Conservation (phyloP, 1,284 basidiomycete genomes). For the Caloboletus firmus region DNA sequence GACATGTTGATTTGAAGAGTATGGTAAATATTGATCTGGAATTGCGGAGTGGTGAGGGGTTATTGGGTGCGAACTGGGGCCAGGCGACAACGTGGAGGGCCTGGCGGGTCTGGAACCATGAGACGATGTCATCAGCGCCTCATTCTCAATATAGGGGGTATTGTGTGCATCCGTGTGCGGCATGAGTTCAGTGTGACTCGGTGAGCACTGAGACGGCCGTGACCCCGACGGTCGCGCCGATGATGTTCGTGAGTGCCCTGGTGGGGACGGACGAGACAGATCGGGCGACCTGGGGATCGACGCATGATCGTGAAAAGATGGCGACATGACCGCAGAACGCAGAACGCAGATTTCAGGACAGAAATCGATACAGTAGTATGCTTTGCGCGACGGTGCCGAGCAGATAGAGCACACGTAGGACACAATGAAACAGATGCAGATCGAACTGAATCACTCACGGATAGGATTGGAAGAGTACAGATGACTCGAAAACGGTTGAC, state of each 20-base stretch:
- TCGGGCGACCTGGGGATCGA: slow-evolving; percentile 33
- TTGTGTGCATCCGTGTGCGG: slow-evolving; percentile 22
- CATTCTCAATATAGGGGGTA: slow-evolving; percentile 28
- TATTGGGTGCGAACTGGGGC: slow-evolving; percentile 25
- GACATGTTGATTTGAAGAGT: slow-evolving; percentile 41
- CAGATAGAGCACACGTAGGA: slow-evolving; percentile 33
- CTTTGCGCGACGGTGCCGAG: slow-evolving; percentile 22
- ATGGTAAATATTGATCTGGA: slow-evolving; percentile 37
- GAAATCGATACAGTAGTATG: slow-evolving; percentile 24
- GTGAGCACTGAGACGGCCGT: slow-evolving; percentile 19
- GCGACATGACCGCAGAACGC: slow-evolving; percentile 15
- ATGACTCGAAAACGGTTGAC: slow-evolving; percentile 23
- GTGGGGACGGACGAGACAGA: slow-evolving; percentile 35
- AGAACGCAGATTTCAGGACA: slow-evolving; percentile 30
- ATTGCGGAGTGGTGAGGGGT: slow-evolving; percentile 39
- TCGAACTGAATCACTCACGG: slow-evolving; percentile 32
- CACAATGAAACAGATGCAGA: slow-evolving; percentile 30
- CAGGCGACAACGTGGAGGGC: slow-evolving; percentile 44
- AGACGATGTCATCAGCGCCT: slow-evolving; percentile 39
- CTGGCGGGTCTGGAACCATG: slow-evolving; percentile 43
- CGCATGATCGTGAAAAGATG: slow-evolving; percentile 8
- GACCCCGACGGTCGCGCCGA: slow-evolving; percentile 29
- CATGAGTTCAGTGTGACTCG: slow-evolving; percentile 22
- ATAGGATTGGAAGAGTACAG: slow-evolving; percentile 17
- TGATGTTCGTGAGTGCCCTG: slow-evolving; percentile 31